These are phyloP conservation scores for Zalaria sp. DNA, from an alignment of 2,329 filamentous ascomycete genomes.

Conservation along the genomic window DNA sequence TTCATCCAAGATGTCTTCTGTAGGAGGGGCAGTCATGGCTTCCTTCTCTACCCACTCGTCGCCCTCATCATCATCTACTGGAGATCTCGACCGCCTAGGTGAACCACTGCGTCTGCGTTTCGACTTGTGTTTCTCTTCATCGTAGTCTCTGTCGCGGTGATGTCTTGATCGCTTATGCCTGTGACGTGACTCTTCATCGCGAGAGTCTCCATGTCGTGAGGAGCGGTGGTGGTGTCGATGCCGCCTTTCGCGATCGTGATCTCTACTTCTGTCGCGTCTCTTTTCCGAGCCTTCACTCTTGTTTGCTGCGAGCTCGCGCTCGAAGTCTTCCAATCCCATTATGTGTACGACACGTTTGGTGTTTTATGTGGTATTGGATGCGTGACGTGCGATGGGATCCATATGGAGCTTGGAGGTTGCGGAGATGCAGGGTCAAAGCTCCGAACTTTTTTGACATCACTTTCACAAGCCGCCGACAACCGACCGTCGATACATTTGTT, in stretches of 20 bases:
- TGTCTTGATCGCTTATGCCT: constrained; percentile 51
- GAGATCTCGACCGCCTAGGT: constrained; percentile 12
- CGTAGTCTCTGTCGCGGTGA: constrained; percentile 31
- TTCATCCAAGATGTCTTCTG: constrained; percentile 30
- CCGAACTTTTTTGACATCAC: too few species aligned
- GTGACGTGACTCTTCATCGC: constrained; percentile 24
- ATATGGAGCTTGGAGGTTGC: too few species aligned
- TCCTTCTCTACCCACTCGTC: constrained; percentile 31
- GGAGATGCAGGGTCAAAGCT: too few species aligned
- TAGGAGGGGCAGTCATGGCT: constrained; percentile 22
- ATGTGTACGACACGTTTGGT: not conserved
- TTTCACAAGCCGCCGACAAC: too few species aligned
- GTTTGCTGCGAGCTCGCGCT: constrained; percentile 57
- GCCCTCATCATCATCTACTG: constrained; percentile 27
- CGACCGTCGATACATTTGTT: too few species aligned
- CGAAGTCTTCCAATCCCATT: constrained; percentile 60
- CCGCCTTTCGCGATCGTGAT: constrained; percentile 19
- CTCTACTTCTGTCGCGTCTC: constrained; percentile 28
- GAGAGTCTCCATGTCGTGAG: constrained; percentile 23
- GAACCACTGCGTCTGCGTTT: constrained; percentile 14
- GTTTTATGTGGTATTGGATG: not conserved
- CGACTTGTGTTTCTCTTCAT: constrained; percentile 18
- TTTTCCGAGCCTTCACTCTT: constrained; percentile 41
- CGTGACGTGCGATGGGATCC: too few species aligned
- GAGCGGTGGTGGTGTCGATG: constrained; percentile 35